Conservation (phyloP, 1,139 yeast species). For the Saccharomyces hybrid region DNA sequence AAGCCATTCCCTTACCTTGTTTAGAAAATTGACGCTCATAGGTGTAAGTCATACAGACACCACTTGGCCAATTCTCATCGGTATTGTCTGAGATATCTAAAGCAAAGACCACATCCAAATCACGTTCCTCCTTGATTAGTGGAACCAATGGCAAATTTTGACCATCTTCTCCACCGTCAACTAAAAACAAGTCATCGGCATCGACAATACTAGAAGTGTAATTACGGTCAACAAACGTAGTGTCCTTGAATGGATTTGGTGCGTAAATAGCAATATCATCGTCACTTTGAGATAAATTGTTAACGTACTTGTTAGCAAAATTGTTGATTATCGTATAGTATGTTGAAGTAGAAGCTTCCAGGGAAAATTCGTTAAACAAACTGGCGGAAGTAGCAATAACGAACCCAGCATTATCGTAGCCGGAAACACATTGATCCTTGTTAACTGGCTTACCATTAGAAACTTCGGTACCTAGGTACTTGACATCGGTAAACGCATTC, state of each 20-base stretch:
- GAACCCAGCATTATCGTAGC: no score
- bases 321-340: slow-evolving; percentile 1
- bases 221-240: slow-evolving; percentile 38
- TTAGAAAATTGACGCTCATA: slow-evolving; percentile 59
- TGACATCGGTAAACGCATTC: no score
- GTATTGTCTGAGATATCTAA: slow-evolving; percentile 79
- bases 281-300: slow-evolving; percentile 37
- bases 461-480: no score
- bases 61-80: slow-evolving; percentile 60
- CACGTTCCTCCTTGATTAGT: slow-evolving; percentile 59
- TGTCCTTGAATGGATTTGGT: slow-evolving; percentile 57
- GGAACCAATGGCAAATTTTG: slow-evolving; percentile 76
- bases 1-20: slow-evolving; percentile 57
- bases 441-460: no score
- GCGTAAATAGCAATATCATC: slow-evolving; percentile 62
- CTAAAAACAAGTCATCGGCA: slow-evolving; percentile 46
- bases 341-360: not conserved
- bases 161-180: slow-evolving; percentile 80
- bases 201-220: slow-evolving; percentile 30
- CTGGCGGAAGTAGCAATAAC: no score
- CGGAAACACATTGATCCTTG: no score
- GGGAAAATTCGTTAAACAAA: no score
- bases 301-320: slow-evolving; percentile 32
- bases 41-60: slow-evolving; percentile 54
- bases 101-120: slow-evolving; percentile 72